phyloP scores from a whole-genome alignment of 345 rosid genomes.

The Kernera saxatilis region DNA sequence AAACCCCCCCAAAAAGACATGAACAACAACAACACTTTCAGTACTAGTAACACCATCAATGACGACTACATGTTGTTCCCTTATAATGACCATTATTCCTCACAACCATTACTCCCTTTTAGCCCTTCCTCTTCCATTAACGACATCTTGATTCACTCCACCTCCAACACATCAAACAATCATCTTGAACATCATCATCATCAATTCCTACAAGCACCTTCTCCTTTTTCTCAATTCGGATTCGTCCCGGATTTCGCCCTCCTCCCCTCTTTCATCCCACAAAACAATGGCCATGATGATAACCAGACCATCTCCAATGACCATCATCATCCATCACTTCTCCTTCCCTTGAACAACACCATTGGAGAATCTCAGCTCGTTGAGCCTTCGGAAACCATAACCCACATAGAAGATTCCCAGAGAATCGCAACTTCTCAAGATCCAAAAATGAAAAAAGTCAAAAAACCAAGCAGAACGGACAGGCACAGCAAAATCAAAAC shows the following conservation, averaged over 20 bases:
- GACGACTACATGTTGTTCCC: slow-evolving; percentile 32
- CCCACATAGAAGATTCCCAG: slow-evolving; percentile 29
- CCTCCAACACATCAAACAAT: slow-evolving; percentile 15
- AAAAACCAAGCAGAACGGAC: slow-evolving; percentile 54
- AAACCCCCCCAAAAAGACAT: slow-evolving; percentile 17
- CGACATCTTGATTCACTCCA: slow-evolving; percentile 21
- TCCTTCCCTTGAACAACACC: slow-evolving; percentile 25
- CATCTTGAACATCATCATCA: slow-evolving; percentile 20
- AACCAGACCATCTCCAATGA: background rate
- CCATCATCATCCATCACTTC: slow-evolving; percentile 28
- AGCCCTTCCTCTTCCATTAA: slow-evolving; percentile 29
- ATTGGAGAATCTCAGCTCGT: slow-evolving; percentile 14
- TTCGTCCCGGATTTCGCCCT: slow-evolving; percentile 22
- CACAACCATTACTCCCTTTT: slow-evolving; percentile 29
- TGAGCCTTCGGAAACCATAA: slow-evolving; percentile 28
- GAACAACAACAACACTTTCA: slow-evolving; percentile 32
- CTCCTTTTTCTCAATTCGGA: slow-evolving; percentile 43
- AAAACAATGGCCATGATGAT: slow-evolving; percentile 12
- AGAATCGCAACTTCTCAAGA: slow-evolving; percentile 22
- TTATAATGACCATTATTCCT: slow-evolving; percentile 35
- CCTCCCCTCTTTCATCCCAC: slow-evolving; percentile 22
- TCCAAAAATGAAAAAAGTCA: slow-evolving; percentile 16
- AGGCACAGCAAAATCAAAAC: slow-evolving; percentile 88
- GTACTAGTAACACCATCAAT: slow-evolving; percentile 25
- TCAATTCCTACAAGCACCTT: slow-evolving; percentile 31